phyloP scores from a whole-genome alignment of 768 basidiomycete genomes.

The Pulveroboletus sp. region DNA sequence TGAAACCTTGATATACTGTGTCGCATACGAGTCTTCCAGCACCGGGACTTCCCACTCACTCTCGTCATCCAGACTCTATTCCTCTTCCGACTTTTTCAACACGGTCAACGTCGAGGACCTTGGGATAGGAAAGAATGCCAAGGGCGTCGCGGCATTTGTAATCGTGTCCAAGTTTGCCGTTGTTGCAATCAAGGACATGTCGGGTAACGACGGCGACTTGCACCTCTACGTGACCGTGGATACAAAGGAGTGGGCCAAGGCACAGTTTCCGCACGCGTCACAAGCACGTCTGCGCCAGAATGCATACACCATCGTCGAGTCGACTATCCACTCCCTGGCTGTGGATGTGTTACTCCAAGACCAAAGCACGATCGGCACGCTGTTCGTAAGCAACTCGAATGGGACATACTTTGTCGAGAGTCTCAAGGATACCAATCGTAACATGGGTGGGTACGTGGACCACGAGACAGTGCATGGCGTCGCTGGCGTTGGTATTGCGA shows the following conservation, averaged over 20 bases:
- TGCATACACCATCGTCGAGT: slow-evolving; percentile 95
- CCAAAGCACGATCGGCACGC: slow-evolving; percentile 67
- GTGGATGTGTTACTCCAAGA: slow-evolving; percentile 88
- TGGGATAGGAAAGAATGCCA: slow-evolving; percentile 80
- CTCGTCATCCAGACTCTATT: slow-evolving; percentile 69
- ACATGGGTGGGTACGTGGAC: slow-evolving; percentile 86
- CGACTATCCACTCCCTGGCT: slow-evolving; percentile 87
- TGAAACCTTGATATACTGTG: slow-evolving; percentile 80
- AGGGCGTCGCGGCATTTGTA: slow-evolving; percentile 89
- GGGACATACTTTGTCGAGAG: slow-evolving; percentile 94
- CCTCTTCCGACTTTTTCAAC: slow-evolving; percentile 82
- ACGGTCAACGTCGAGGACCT: slow-evolving; percentile 71
- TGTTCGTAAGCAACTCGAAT: slow-evolving; percentile 95
- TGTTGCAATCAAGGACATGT: slow-evolving; percentile 77
- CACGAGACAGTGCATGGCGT: slow-evolving; percentile 86
- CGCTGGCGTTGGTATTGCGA: slow-evolving; percentile 90
- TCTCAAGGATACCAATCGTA: slow-evolving; percentile 90
- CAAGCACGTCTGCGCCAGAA: slow-evolving; percentile 80
- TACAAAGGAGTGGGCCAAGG: slow-evolving; percentile 80
- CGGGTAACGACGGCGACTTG: slow-evolving; percentile 65
- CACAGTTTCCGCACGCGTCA: slow-evolving; percentile 89
- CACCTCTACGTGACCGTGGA: slow-evolving; percentile 84
- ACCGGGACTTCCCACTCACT: slow-evolving; percentile 42
- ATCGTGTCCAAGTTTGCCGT: slow-evolving; percentile 92
- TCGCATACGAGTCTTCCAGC: slow-evolving; percentile 72